A percentile compares a stretch with the other conserved stretches of the same genome.
phyloP scores from a whole-genome alignment of 306 rosid genomes.

The Notholithocarpus densiflorus region DNA sequence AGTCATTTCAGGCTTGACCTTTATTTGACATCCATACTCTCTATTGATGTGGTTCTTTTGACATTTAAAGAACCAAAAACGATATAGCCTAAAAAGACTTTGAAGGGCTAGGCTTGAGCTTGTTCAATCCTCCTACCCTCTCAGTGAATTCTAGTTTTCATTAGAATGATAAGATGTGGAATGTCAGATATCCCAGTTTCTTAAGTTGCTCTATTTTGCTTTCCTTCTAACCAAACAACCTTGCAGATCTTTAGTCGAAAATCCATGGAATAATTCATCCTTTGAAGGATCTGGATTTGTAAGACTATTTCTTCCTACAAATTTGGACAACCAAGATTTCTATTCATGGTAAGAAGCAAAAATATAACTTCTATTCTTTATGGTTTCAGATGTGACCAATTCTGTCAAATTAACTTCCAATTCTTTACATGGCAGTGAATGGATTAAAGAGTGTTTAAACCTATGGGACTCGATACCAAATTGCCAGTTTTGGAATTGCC shows the following conservation, averaged over 20 bases:
- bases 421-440: slow-evolving; percentile 52
- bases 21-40: background rate
- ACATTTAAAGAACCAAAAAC: no score
- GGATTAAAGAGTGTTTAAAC: slow-evolving; percentile 67
- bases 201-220: slow-evolving; percentile 6
- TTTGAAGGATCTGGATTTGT: slow-evolving; percentile 96
- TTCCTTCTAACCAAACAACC: slow-evolving; percentile 25
- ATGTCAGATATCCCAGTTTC: background rate
- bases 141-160: background rate
- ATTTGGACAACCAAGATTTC: slow-evolving; percentile 74
- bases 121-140: background rate
- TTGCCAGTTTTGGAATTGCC: slow-evolving; percentile 98
- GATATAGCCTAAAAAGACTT: no score
- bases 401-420: slow-evolving; percentile 20
- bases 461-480: slow-evolving; percentile 91
- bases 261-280: slow-evolving; percentile 98
- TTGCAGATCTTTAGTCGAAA: slow-evolving; percentile 81
- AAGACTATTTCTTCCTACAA: slow-evolving; percentile 92
- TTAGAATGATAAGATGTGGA: background rate
- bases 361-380: slow-evolving; percentile 16
- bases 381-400: slow-evolving; percentile 23
- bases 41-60: no score
- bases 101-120: no score
- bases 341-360: slow-evolving; percentile 72
- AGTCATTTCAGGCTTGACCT: background rate